Conservation (phyloP, 192 early-diverging fungal species). For the Funneliformis mosseae region DNA sequence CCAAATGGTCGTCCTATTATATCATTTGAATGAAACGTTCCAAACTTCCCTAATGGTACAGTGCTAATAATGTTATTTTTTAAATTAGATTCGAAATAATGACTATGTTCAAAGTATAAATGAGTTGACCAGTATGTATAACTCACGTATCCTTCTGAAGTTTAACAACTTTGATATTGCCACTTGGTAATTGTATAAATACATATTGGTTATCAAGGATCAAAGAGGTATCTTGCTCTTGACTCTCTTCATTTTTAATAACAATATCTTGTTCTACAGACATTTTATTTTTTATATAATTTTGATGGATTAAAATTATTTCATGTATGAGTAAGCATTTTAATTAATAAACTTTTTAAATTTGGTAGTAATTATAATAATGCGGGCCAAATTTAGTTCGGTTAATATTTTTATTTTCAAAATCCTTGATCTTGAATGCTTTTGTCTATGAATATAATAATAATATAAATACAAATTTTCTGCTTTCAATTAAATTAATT, state of each 20-base stretch:
- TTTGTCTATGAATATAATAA: not conserved
- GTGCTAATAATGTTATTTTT: conserved; percentile 38
- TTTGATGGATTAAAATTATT: too few species aligned
- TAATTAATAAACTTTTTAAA: too few species aligned
- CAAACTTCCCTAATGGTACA: conserved; percentile 90
- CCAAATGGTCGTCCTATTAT: conserved; percentile 85
- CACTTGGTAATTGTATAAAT: conserved; percentile 82
- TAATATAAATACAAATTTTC: not conserved
- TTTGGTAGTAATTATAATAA: too few species aligned
- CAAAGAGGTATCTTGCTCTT: conserved; percentile 1
- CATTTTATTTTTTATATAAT: not conserved
- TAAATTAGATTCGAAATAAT: not conserved
- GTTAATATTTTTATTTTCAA: too few species aligned
- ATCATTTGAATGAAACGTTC: conserved; percentile 74
- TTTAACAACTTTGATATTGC: conserved; percentile 77
- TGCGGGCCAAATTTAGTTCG: too few species aligned
- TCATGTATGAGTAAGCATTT: too few species aligned
- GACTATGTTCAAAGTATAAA: not conserved
- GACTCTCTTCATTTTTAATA: not conserved
- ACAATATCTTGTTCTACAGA: not conserved
- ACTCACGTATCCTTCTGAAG: conserved; percentile 61
- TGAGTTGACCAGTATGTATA: not conserved
- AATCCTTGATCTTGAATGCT: not conserved
- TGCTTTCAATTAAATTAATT: not conserved
- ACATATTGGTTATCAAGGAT: conserved; percentile 67